Conservation (phyloP, 2,329 filamentous ascomycete genomes). For the Nemania bipapillata region DNA sequence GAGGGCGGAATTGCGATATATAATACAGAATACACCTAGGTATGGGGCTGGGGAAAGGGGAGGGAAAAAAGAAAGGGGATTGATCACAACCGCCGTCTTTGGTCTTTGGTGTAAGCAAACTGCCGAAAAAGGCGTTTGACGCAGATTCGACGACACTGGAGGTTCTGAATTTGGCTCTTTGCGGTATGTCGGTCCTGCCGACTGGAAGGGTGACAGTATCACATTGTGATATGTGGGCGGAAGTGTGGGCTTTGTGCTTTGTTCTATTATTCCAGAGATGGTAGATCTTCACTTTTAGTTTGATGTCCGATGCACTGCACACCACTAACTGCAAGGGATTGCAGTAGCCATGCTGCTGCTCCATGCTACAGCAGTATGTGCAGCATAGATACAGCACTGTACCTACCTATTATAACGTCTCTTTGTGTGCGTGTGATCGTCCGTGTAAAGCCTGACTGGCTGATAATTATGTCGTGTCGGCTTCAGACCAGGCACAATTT, state of each 20-base stretch:
- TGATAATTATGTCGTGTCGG: neutral
- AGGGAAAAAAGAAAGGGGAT: neutral
- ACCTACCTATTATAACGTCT: slow-evolving; percentile 13
- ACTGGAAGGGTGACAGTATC: slow-evolving; percentile 25
- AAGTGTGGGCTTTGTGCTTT: neutral
- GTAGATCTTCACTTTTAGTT: neutral
- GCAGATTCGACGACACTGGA: slow-evolving; percentile 25
- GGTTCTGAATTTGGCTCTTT: slow-evolving; percentile 22
- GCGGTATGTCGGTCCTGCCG: slow-evolving; percentile 12
- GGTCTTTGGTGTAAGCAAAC: slow-evolving; percentile 1
- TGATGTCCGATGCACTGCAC: slow-evolving; percentile 1
- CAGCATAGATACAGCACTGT: slow-evolving; percentile 4
- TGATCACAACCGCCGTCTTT: neutral
- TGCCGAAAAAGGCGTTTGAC: neutral
- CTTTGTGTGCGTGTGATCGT: slow-evolving; percentile 12
- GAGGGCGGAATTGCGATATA: neutral
- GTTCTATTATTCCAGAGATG: slow-evolving; percentile 6
- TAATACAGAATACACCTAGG: too few relatives aligned
- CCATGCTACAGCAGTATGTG: neutral
- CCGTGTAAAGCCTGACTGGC: neutral
- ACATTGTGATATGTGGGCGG: slow-evolving; percentile 22
- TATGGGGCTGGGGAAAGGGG: neutral
- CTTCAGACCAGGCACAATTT: slow-evolving; percentile 11
- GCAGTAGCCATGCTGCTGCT: neutral
- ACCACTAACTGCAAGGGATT: neutral